Base-by-base conservation (phyloP, 2,329 filamentous ascomycete species). In the Sarocladium strictum region DNA sequence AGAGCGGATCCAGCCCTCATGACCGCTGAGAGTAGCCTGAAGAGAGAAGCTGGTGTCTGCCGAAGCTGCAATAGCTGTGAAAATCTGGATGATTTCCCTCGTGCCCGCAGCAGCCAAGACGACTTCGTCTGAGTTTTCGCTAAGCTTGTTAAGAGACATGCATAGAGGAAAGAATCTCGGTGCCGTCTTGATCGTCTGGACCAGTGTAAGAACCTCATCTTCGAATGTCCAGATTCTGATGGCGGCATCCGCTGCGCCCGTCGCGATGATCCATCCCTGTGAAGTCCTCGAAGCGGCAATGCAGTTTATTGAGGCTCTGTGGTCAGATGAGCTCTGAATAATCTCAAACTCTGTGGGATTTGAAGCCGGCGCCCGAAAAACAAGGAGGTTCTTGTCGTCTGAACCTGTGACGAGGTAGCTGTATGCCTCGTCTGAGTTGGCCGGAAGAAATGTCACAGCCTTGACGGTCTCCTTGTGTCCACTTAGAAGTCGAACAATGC, bases 1-100 rank as follows among this genome's bases (percentile, higher is more conserved):
- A 14, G 90, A 93, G 49, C 93, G 80, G 47, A 99, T 84, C 94
- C 94, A 99, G 55, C 89, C 93, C 70, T 99, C 94, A 64, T 99
- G 94, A 3, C 94, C 94, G 1, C 84, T 80, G 19, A 99, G 78
- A 0, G 85, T 92, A 12, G 91, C 88, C 58, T 88, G 85, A 7
- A 88, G 77, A 26, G 78, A 76, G 62, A 96, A 96, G 11, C 27
- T 38, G n/a, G 24, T 62, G 6, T 68, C 62, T 15, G 62, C 54
- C n/a, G 62, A 54, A 6, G 67, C 63, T 32, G 74, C 64, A 4
- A 79, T 72, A 2, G 85, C 76, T 35, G 86, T 80, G 60, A 88
- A 93, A 11, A 97, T 76, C 62, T 97, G 91, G 47, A 99, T 82
- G n/a, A 77, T 80, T 55, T 86, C 86, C 57, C 82, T 86, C 2